Evolutionary conservation across 73 alveolate genomes (phyloP), one percentile per base, ranked within the genome.

Genomic region (Symbiodinium pilosum): DNA sequence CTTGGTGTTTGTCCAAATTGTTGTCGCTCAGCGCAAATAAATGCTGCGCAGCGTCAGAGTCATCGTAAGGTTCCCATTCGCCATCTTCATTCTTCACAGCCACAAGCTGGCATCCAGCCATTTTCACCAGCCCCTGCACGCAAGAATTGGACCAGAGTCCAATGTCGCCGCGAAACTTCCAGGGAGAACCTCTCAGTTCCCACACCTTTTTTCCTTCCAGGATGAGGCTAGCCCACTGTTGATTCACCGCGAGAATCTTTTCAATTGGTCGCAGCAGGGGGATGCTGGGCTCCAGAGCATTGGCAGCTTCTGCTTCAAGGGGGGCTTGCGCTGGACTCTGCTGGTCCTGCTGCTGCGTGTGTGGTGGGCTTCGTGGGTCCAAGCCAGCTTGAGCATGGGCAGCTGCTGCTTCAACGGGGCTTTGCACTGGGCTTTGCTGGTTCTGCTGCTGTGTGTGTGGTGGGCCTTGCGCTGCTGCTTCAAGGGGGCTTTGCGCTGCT

Each of bases 161-260:
- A 36, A 83, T 68, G 11, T 41, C 91, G 28, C 91, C 91, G 21
- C 91, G 39, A n/a, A 83, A 83, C n/a, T 41, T 83, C 91, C 91
- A 83, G 7, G 91, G 69, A 21, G 91, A 11, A 26, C 41, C 26
- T 9, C 91, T 56, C 2, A 83, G 69, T 83, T 83, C 91, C 91
- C 91, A 83, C 1, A 68, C 43, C 41, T 83, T 83, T 36, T 40
- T 3, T 5, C 91, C 91, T 2, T 32, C 39, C 38, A 83, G 43
- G 28, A 83, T 83, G 56, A 83, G 42, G 26, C 21, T 7, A 21
- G 40, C 69, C 91, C 91, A 83, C 12, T 83, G 91, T 11, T 56
- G 43, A 24, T 83, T 40, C 41, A 83, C 21, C 7, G 71, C 68
- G 21, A 83, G 40, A 41, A 83, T 83, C 30, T 83, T 83, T 39